phyloP scores from a whole-genome alignment of 305 asterid genomes.

The Solanum aculeatissimum region DNA sequence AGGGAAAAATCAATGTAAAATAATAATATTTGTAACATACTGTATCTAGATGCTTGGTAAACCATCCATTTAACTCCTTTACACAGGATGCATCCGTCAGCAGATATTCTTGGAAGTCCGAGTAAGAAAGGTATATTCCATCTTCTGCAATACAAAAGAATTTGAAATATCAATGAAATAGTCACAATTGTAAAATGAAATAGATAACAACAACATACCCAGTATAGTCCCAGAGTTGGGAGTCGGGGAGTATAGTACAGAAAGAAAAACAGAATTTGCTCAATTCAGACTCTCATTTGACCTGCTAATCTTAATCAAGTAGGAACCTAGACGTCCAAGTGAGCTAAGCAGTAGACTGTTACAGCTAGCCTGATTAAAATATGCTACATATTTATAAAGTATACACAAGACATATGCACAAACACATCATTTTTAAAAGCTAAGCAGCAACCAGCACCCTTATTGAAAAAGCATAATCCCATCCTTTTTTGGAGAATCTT shows the following conservation, averaged over 20 bases:
- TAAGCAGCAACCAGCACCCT: background rate
- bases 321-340: background rate
- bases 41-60: constrained; percentile 81
- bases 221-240: background rate
- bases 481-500: background rate
- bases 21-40: constrained; percentile 20
- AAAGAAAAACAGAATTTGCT: background rate
- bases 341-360: background rate
- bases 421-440: background rate
- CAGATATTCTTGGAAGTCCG: constrained; percentile 81
- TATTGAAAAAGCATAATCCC: background rate
- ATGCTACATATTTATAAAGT: background rate
- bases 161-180: background rate
- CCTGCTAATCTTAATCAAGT: background rate
- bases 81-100: constrained; percentile 70
- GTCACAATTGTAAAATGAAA: background rate
- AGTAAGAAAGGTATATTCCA: constrained; percentile 79
- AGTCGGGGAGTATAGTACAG: background rate
- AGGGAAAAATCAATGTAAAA: background rate
- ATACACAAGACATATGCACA: background rate
- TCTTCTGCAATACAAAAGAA: constrained; percentile 44
- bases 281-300: background rate
- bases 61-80: constrained; percentile 92
- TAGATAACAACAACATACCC: background rate
- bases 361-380: background rate